Evolutionary conservation across 148 eudicot species (phyloP).

Genomic region (Arbutus unedo): DNA sequence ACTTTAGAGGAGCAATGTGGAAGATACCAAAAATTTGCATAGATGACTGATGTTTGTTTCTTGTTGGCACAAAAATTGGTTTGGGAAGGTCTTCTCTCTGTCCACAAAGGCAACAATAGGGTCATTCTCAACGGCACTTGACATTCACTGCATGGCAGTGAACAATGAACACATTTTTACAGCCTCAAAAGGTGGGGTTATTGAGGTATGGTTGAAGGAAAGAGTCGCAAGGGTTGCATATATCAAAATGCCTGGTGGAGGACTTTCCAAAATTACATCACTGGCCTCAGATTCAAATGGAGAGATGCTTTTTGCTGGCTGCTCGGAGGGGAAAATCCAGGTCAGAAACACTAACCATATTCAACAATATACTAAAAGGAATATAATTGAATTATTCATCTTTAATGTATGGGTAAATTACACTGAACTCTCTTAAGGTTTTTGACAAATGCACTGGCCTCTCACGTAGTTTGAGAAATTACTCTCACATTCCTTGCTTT

Average conservation of each 20-base stretch:
- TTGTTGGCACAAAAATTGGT: not conserved
- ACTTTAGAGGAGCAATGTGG: too few relatives aligned
- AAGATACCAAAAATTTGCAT: not conserved
- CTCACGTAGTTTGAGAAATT: too few relatives aligned
- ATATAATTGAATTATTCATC: not conserved
- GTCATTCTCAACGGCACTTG: constrained; percentile 32
- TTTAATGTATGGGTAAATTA: too few relatives aligned
- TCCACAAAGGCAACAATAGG: constrained; percentile 44
- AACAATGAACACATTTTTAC: constrained; percentile 48
- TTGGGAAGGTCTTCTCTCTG: constrained; percentile 41
- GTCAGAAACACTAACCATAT: constrained; percentile 16
- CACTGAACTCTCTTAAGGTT: too few relatives aligned
- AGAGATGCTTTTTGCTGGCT: constrained; percentile 48
- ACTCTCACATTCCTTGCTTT: too few relatives aligned
- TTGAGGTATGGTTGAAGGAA: constrained; percentile 51
- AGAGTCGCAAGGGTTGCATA: constrained; percentile 37
- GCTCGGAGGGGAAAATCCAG: constrained; percentile 49
- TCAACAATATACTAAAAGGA: not conserved
- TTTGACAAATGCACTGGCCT: too few relatives aligned
- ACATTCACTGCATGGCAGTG: constrained; percentile 33
- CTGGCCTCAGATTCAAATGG: constrained; percentile 41
- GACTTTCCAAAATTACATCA: constrained; percentile 30
- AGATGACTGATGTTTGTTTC: constrained; percentile 8
- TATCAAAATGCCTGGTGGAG: constrained; percentile 34
- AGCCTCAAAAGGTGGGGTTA: constrained; percentile 38